Percentiles rank a stretch among this genome's conserved stretches.
Conservation (phyloP, 176 grass and related monocot species). For the barley (Hordeum vulgare) region MorexV3_pseudomolecules_assembly NC_058524.1:473170808-473171307, state of each 20-base stretch:
- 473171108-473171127: not conserved
- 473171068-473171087: not conserved
- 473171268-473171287: not conserved
- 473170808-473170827: not conserved
- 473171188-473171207: not conserved
- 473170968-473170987: not conserved
- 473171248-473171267: not conserved
- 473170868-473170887: not conserved
- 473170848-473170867: not conserved
- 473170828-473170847: not conserved
- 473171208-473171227: not conserved
- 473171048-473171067: not conserved
- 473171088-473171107: slow-evolving; percentile 5
- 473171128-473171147: not conserved
- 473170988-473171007: not conserved
- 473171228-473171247: not conserved
- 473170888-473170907: not conserved
- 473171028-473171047: not conserved
- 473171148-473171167: not conserved
- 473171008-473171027: not conserved
- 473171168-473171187: not conserved
- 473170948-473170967: not conserved
- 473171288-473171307: not conserved
- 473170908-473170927: not conserved
- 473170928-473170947: not conserved